Conservation (phyloP, 208 protist species). For the Zelonia costaricensis region DNA sequence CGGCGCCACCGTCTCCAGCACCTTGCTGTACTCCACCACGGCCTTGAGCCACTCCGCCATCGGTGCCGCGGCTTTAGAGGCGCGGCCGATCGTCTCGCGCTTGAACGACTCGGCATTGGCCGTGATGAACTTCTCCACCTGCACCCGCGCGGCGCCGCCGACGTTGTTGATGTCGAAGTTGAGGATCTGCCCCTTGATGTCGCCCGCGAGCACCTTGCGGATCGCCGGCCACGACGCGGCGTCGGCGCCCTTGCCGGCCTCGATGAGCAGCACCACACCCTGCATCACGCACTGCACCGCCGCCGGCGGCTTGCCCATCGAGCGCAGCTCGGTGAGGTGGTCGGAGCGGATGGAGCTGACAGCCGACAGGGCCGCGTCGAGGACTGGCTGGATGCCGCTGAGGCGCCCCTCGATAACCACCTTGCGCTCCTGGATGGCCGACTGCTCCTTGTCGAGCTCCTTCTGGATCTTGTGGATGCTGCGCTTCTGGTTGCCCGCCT, state of each 20-base stretch:
- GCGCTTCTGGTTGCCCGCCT: constrained; percentile 91
- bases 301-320: constrained; percentile 95
- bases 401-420: constrained; percentile 94
- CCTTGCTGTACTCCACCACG: constrained; percentile 96
- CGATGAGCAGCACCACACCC: constrained; percentile 95
- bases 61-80: constrained; percentile 94
- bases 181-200: constrained; percentile 96
- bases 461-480: constrained; percentile 94
- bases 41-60: constrained; percentile 98
- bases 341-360: constrained; percentile 94
- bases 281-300: constrained; percentile 96
- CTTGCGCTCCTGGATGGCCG: constrained; percentile 86
- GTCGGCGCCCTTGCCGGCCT: constrained; percentile 67
- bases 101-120: constrained; percentile 93
- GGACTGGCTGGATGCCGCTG: constrained; percentile 93
- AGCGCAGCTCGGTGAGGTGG: constrained; percentile 96
- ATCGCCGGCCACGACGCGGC: constrained; percentile 93
- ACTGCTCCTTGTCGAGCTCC: constrained; percentile 93
- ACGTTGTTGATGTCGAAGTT: constrained; percentile 95
- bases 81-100: constrained; percentile 89
- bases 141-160: constrained; percentile 46
- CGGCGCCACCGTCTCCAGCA: constrained; percentile 93
- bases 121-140: constrained; percentile 91
- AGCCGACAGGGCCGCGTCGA: constrained; percentile 93
- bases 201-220: constrained; percentile 92